These are phyloP conservation scores for Tricholoma hemisulphureum DNA, from an alignment of 768 basidiomycete species.

Conservation along the genomic window DNA sequence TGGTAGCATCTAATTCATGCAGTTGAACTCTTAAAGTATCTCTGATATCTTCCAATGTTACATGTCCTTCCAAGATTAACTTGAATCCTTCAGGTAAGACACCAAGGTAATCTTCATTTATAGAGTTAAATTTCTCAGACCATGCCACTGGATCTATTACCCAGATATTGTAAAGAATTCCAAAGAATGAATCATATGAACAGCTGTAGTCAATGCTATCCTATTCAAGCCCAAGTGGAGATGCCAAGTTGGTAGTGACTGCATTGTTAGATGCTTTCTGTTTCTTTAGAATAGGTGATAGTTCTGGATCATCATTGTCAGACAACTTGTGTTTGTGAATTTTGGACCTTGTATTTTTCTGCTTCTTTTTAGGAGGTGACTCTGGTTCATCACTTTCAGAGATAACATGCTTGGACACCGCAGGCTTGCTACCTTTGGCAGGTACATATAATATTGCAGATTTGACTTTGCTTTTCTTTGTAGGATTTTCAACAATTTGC, in stretches of 20 bases:
- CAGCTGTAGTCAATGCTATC: slow-evolving; percentile 21
- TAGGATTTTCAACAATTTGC: not conserved
- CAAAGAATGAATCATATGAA: slow-evolving; percentile 23
- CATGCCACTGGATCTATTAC: slow-evolving; percentile 4
- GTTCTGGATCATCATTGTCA: not conserved
- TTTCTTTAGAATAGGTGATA: not conserved
- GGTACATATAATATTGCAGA: slow-evolving; percentile 19
- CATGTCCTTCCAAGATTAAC: too few relatives aligned
- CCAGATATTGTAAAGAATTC: slow-evolving; percentile 22
- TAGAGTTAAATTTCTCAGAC: slow-evolving; percentile 1
- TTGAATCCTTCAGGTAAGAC: too few relatives aligned
- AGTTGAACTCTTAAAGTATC: too few relatives aligned
- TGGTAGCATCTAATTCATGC: too few relatives aligned
- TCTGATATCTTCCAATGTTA: too few relatives aligned
- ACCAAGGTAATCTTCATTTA: slow-evolving; percentile 1
- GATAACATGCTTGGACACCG: slow-evolving; percentile 6
- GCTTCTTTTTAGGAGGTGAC: not conserved
- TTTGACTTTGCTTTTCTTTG: slow-evolving; percentile 5
- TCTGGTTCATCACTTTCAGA: not conserved
- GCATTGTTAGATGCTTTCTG: not conserved
- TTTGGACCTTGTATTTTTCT: not conserved
- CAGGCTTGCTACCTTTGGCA: slow-evolving; percentile 9
- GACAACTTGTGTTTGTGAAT: not conserved
- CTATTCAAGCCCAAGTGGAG: slow-evolving; percentile 18
- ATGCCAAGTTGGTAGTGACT: not conserved